Evolutionary conservation across 148 eudicot genomes (phyloP).

Genomic region (Cornus suecica): DNA sequence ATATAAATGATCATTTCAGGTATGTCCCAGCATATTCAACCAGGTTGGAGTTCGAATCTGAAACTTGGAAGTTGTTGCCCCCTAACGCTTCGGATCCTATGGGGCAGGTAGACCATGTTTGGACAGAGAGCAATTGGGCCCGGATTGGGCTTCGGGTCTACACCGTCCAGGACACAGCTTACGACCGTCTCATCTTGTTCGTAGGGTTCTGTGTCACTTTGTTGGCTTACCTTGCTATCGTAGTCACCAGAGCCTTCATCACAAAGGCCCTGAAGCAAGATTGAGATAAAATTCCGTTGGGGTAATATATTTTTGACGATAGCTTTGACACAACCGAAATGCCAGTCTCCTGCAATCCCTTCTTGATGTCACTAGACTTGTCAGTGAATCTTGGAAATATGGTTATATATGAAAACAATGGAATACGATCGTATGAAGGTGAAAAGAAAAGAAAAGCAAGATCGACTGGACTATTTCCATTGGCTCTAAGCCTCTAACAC

Average conservation of each 20-base stretch:
- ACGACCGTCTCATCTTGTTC: slow-evolving; percentile 56
- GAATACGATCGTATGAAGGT: neutral
- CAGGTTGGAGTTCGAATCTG: slow-evolving; percentile 70
- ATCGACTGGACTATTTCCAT: neutral
- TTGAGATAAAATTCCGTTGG: slow-evolving; percentile 22
- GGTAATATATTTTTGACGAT: neutral
- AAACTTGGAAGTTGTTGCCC: slow-evolving; percentile 65
- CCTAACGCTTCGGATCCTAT: slow-evolving; percentile 64
- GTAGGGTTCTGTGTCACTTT: slow-evolving; percentile 61
- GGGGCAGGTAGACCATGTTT: slow-evolving; percentile 67
- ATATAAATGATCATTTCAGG: slow-evolving; percentile 37
- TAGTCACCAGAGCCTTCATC: slow-evolving; percentile 47
- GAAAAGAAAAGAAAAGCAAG: slow-evolving; percentile 9
- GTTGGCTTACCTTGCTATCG: slow-evolving; percentile 51
- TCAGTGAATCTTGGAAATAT: slow-evolving; percentile 7
- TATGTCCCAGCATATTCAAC: slow-evolving; percentile 91
- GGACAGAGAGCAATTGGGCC: slow-evolving; percentile 98
- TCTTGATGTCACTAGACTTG: no score
- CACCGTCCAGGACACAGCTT: slow-evolving; percentile 47
- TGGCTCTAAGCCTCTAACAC: no score
- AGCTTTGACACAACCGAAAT: no score
- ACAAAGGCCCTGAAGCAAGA: slow-evolving; percentile 75
- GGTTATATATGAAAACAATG: neutral
- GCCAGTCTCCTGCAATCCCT: no score
- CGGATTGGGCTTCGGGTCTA: slow-evolving; percentile 56